A percentile compares a stretch with the other conserved stretches of the same genome.
Conservation (phyloP, 148 eudicot genomes). For the Fagopyrum homotropicum region DNA sequence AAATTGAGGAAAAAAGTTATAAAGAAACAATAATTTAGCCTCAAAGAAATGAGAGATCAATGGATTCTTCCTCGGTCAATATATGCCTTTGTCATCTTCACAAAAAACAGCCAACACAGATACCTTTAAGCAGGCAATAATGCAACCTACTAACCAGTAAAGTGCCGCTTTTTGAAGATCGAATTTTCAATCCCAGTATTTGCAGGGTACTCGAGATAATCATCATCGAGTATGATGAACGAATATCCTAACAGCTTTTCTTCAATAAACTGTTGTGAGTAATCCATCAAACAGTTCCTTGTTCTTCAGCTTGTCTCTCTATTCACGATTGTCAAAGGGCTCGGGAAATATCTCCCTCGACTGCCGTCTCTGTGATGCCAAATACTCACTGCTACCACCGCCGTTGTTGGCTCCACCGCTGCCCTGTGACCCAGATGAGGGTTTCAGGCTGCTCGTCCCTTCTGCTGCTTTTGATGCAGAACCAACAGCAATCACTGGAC, state of each 20-base stretch:
- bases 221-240: not conserved
- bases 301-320: constrained; percentile 6
- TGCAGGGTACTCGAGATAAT: not conserved
- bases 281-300: not conserved
- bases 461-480: constrained; percentile 33
- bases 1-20: not conserved
- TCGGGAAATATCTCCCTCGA: constrained; percentile 81
- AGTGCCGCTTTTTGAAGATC: not conserved
- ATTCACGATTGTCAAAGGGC: constrained; percentile 1
- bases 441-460: constrained; percentile 44
- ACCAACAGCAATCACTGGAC: constrained; percentile 28
- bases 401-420: constrained; percentile 41
- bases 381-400: constrained; percentile 32
- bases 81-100: constrained; percentile 6
- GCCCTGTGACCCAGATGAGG: constrained; percentile 55
- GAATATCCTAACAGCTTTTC: not conserved
- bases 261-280: not conserved
- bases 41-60: constrained; percentile 6
- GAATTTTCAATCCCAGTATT: not conserved
- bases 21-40: not conserved
- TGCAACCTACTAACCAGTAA: not conserved
- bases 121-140: not conserved
- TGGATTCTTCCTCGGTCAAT: constrained; percentile 10
- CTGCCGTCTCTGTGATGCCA: constrained; percentile 49
- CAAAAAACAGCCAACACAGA: not conserved